Base-by-base conservation (phyloP, 805 yeast species). In the Spathaspora boniae region DNA sequence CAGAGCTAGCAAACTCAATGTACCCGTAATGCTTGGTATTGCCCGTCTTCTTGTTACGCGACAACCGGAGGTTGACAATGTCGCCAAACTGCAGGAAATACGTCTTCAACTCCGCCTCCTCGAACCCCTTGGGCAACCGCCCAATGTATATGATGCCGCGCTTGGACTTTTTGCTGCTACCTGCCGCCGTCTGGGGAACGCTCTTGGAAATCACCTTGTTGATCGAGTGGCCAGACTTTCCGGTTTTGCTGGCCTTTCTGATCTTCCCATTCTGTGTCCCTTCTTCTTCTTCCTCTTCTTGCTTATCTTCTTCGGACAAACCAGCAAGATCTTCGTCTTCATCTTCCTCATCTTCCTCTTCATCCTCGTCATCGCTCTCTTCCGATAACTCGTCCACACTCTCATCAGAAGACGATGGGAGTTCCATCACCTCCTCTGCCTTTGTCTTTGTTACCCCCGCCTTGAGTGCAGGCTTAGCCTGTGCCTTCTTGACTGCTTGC, bases 11-110 rank as follows among this genome's bases (percentile, higher is more conserved):
- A 53, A 91, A 93, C 62, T 93, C 96, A 30, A 93, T 67, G 59
- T 86, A 91, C 5, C 88, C 98, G 59, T 80, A 91, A 58, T 88
- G 97, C 64, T 87, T 89, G 11, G 95, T 80, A 37, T 80, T 78
- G 30, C 98, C 98, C 5, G 95, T 82, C 53, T 82, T 83, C 60
- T 84, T 88, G 67, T 86, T 91, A 56, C 97, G 78, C 29, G 96
- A 86, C 35, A 93, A 62, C 48, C 89, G 79, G 37, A 88, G 72
- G 47, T 86, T 79, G 30, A 78, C 70, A 40, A 93, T 80, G 26
- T 76, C 81, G 43, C 98, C 98, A 64, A 93, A 93, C 65, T 93
- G 98, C 31, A 76, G 62, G 57, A 93, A 91, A 62, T 93, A 93
- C 51, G 78, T 76, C 43, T 74, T 74, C 70, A 83, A 68, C 57